Conservation (phyloP, 2,329 filamentous ascomycete species). For the Ophiostoma sp. region DNA sequence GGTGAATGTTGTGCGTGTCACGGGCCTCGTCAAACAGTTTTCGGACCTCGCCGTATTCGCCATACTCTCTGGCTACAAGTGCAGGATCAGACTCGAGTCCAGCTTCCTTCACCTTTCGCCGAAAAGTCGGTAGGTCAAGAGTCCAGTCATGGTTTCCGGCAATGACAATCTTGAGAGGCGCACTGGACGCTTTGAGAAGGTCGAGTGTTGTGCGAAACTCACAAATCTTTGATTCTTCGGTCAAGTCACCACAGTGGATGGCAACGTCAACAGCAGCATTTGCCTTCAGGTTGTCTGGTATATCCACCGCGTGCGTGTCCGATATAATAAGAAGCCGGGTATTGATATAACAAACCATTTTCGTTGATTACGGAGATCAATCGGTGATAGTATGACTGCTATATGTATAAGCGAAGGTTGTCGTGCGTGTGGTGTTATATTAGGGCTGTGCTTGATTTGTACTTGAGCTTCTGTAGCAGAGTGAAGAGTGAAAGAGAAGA, state of each 20-base stretch:
- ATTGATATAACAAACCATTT: neutral
- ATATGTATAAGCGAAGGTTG: too few relatives aligned
- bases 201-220: slow-evolving; percentile 41
- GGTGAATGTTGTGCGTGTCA: slow-evolving; percentile 37
- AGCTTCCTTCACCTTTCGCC: slow-evolving; percentile 25
- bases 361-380: too few relatives aligned
- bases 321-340: slow-evolving; percentile 40
- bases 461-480: too few relatives aligned
- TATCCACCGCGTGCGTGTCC: slow-evolving; percentile 37
- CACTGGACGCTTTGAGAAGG: slow-evolving; percentile 40
- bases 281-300: slow-evolving; percentile 22
- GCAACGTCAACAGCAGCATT: slow-evolving; percentile 39
- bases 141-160: slow-evolving; percentile 51
- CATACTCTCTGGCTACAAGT: neutral
- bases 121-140: slow-evolving; percentile 34
- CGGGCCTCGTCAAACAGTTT: slow-evolving; percentile 37
- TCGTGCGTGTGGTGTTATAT: too few relatives aligned
- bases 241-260: slow-evolving; percentile 51
- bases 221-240: slow-evolving; percentile 36
- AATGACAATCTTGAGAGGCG: slow-evolving; percentile 50
- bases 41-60: neutral
- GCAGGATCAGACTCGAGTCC: slow-evolving; percentile 13
- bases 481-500: too few relatives aligned
- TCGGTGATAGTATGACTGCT: too few relatives aligned
- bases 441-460: too few relatives aligned